Percentiles rank a stretch among this genome's conserved stretches.
These are phyloP conservation scores for Apiospora saccharicola DNA, from an alignment of 2,329 filamentous ascomycete genomes.

Conservation along the genomic window DNA sequence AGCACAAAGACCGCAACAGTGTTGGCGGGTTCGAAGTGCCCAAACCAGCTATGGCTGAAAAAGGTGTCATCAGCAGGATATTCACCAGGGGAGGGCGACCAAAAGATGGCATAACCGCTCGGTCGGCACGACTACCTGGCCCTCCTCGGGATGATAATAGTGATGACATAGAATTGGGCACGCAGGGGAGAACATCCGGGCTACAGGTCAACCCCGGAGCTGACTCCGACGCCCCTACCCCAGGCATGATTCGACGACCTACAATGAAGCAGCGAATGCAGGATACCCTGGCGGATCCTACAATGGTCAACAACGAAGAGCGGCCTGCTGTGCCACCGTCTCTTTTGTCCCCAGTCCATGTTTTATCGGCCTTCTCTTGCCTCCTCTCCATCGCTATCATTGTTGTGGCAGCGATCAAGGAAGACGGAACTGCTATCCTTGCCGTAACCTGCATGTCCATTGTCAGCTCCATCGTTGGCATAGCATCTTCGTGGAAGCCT, in stretches of 20 bases:
- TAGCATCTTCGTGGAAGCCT: conserved; percentile 65
- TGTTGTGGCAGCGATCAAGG: conserved; percentile 48
- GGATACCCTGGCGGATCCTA: conserved; percentile 53
- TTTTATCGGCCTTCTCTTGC: conserved; percentile 60
- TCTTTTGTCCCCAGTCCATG: conserved; percentile 59
- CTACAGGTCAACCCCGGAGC: conserved; percentile 28
- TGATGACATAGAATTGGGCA: conserved; percentile 27
- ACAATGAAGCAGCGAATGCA: conserved; percentile 51
- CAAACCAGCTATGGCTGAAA: conserved; percentile 31
- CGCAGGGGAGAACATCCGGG: conserved; percentile 28
- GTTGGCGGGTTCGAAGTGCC: conserved; percentile 28
- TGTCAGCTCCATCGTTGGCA: conserved; percentile 61
- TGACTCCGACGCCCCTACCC: conserved; percentile 12
- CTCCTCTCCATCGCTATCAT: conserved; percentile 56
- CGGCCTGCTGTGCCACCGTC: conserved; percentile 57
- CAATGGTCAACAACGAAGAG: conserved; percentile 46
- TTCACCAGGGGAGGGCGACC: conserved; percentile 24
- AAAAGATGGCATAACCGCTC: neutral
- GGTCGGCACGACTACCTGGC: neutral
- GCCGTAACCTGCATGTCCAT: conserved; percentile 60
- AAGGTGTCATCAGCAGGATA: neutral
- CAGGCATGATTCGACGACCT: conserved; percentile 40
- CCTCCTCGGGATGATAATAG: conserved; percentile 27
- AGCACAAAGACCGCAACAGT: conserved; percentile 47
- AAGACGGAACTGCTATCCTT: conserved; percentile 59